A percentile compares a stretch with the other conserved stretches of the same genome.
Conservation (phyloP, 495 filamentous ascomycete species). For the Aspergillus campestris region DNA sequence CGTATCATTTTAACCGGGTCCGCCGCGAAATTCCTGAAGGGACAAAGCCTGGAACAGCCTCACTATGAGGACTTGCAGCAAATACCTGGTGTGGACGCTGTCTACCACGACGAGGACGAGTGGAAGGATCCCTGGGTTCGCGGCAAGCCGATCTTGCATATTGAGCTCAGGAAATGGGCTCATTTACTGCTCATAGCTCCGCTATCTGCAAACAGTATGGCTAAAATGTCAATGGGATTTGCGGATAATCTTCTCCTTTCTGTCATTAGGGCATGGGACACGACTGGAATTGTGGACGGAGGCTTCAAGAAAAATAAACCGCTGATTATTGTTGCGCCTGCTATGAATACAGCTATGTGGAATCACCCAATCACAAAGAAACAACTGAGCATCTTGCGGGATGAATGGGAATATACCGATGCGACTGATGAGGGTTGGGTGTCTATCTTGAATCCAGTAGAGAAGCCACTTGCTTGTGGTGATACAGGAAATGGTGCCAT, state of each 20-base stretch:
- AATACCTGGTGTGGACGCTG: constrained; percentile 55
- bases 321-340: constrained; percentile 40
- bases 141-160: constrained; percentile 60
- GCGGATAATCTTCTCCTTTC: constrained; percentile 59
- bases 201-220: constrained; percentile 68
- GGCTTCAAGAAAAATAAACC: constrained; percentile 16
- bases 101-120: constrained; percentile 74
- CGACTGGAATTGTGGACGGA: constrained; percentile 49
- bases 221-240: constrained; percentile 63
- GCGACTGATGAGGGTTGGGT: constrained; percentile 58
- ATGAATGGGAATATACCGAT: constrained; percentile 57
- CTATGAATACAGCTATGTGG: constrained; percentile 93
- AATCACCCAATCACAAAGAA: constrained; percentile 67
- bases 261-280: constrained; percentile 86
- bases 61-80: constrained; percentile 39
- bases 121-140: constrained; percentile 67
- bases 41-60: constrained; percentile 64
- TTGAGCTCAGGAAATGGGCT: constrained; percentile 74
- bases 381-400: constrained; percentile 57
- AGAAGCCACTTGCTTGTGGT: constrained; percentile 75
- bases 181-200: constrained; percentile 76
- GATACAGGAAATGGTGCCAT: constrained; percentile 70
- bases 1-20: constrained; percentile 68
- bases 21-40: constrained; percentile 61
- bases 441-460: constrained; percentile 57